Conservation (phyloP, 1,284 basidiomycete genomes). For the Leccinum holopus region DNA sequence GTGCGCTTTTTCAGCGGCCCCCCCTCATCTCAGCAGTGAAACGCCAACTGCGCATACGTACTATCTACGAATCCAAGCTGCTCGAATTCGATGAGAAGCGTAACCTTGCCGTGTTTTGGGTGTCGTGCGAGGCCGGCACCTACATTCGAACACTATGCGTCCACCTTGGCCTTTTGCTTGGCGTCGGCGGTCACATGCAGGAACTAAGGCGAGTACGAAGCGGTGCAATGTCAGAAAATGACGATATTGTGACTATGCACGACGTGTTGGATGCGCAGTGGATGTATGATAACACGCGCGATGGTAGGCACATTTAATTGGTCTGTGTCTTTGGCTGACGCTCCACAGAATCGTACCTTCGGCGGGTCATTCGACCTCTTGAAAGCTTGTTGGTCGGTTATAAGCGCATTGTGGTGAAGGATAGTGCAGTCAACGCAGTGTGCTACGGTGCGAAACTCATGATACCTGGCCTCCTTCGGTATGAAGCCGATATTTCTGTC, state of each 20-base stretch:
- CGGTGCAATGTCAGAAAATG: constrained; percentile 96
- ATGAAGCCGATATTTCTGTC: constrained; percentile 93
- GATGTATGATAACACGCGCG: constrained; percentile 98
- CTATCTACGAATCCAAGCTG: constrained; percentile 95
- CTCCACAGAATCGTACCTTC: constrained; percentile 86
- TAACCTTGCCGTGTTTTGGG: constrained; percentile 97
- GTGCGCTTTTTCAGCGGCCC: constrained; percentile 98
- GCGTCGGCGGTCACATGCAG: constrained; percentile 99
- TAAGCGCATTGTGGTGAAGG: constrained; percentile 99
- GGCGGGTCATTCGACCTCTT: constrained; percentile 91
- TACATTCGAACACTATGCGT: constrained; percentile 99
- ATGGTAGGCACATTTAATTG: constrained; percentile 56
- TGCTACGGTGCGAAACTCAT: constrained; percentile 99
- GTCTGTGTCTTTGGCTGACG: constrained; percentile 10
- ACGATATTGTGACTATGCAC: constrained; percentile 99
- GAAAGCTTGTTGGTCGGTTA: constrained; percentile 95
- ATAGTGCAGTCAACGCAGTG: constrained; percentile 98
- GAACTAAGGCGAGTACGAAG: constrained; percentile 94
- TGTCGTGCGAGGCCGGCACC: constrained; percentile 97
- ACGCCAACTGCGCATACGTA: constrained; percentile 96
- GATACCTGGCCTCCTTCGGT: constrained; percentile 98
- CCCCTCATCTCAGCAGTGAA: constrained; percentile 99
- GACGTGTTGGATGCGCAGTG: constrained; percentile 99
- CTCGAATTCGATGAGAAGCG: constrained; percentile 98
- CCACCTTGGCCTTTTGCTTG: constrained; percentile 91